phyloP scores from a whole-genome alignment of 2,329 filamentous ascomycete species.

The Microdochium trichocladiopsis region DNA sequence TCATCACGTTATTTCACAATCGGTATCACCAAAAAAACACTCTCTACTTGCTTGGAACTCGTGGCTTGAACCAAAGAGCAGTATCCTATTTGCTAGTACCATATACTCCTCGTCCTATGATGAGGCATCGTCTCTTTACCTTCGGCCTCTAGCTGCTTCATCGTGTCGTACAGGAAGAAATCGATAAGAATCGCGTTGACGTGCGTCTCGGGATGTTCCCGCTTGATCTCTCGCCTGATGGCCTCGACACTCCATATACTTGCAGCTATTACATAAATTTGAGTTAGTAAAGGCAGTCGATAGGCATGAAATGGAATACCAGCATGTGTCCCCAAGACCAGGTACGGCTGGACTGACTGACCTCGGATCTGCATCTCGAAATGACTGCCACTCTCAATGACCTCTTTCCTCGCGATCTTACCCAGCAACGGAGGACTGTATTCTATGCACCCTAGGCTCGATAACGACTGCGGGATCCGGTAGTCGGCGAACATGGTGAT shows the following conservation, averaged over 20 bases:
- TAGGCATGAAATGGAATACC: background rate
- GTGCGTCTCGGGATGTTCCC: constrained; percentile 61
- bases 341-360: constrained; percentile 27
- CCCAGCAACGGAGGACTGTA: constrained; percentile 76
- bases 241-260: constrained; percentile 96
- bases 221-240: constrained; percentile 72
- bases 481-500: constrained; percentile 99
- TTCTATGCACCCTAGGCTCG: constrained; percentile 71
- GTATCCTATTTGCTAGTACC: constrained; percentile 57
- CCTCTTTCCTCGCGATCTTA: constrained; percentile 56
- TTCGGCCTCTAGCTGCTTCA: constrained; percentile 72
- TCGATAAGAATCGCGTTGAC: constrained; percentile 91
- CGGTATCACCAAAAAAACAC: too few relatives aligned
- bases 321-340: too few relatives aligned
- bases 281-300: too few relatives aligned
- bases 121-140: constrained; percentile 63
- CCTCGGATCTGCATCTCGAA: constrained; percentile 87
- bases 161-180: constrained; percentile 93
- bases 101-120: constrained; percentile 87
- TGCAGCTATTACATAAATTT: constrained; percentile 53
- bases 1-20: background rate
- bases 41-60: too few relatives aligned
- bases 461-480: constrained; percentile 87
- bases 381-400: constrained; percentile 62
- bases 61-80: too few relatives aligned